Evolutionary conservation across 2,329 filamentous ascomycete genomes (phyloP).

Genomic region (Sporothrix pallida): DNA sequence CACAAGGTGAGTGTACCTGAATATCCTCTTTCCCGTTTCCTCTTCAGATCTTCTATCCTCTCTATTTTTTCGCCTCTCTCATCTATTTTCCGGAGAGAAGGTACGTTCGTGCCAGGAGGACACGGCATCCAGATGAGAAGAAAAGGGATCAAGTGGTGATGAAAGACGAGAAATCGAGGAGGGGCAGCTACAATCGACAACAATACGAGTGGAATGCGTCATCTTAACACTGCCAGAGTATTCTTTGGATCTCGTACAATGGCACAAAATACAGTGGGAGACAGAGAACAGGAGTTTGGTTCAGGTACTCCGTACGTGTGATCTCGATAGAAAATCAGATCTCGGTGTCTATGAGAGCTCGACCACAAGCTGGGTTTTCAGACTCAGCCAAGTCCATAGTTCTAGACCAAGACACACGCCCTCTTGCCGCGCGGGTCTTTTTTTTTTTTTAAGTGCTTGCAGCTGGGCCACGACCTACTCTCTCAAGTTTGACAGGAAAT

Average conservation of each 20-base stretch:
- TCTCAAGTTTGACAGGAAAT: no score
- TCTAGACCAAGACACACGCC: not conserved
- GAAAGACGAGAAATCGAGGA: not conserved
- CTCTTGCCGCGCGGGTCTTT: not conserved
- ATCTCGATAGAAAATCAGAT: not conserved
- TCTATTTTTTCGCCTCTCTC: not conserved
- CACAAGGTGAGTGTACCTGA: not conserved
- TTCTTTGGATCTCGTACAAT: no score
- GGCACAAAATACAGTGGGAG: no score
- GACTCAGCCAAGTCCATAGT: not conserved
- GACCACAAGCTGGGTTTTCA: not conserved
- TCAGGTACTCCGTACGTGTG: not conserved
- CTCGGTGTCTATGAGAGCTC: no score
- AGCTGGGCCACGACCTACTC: not conserved
- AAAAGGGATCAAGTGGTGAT: not conserved
- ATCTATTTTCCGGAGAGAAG: conserved; percentile 26
- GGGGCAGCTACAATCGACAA: not conserved
- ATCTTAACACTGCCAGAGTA: not conserved
- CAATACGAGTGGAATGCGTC: not conserved
- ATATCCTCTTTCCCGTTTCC: not conserved
- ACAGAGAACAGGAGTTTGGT: no score
- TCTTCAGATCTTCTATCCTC: not conserved
- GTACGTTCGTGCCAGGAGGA: conserved; percentile 15
- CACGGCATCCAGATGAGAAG: conserved; percentile 17
- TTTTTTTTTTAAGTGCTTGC: conserved; percentile 12